phyloP scores from a whole-genome alignment of 495 filamentous ascomycete genomes.

The Penicillium bialowiezense region DNA sequence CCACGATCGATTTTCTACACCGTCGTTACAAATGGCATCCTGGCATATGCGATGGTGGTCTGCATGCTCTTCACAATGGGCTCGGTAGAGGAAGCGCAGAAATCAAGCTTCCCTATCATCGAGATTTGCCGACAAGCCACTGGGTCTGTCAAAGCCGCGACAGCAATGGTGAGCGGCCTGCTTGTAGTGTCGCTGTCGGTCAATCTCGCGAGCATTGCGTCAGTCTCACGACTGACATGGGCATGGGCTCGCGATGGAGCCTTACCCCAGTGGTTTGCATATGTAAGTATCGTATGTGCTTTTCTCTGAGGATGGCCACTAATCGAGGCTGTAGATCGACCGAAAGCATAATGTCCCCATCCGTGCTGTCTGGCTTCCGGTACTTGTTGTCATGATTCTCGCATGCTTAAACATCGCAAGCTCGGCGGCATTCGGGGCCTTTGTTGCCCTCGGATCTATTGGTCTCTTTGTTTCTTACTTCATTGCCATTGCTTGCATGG shows the following conservation, averaged over 20 bases:
- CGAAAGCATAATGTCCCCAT: slow-evolving; percentile 40
- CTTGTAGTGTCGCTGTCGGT: slow-evolving; percentile 40
- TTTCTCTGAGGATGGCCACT: not conserved
- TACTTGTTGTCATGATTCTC: slow-evolving; percentile 43
- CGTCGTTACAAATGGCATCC: slow-evolving; percentile 26
- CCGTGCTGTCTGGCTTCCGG: slow-evolving; percentile 42
- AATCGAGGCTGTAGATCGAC: slow-evolving; percentile 10
- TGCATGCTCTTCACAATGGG: slow-evolving; percentile 39
- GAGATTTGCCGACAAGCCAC: slow-evolving; percentile 43
- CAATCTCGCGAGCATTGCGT: slow-evolving; percentile 27
- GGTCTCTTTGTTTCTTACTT: slow-evolving; percentile 40
- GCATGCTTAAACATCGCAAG: slow-evolving; percentile 57
- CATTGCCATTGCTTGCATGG: slow-evolving; percentile 38
- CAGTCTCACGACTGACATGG: slow-evolving; percentile 34
- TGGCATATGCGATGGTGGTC: slow-evolving; percentile 37
- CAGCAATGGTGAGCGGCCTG: slow-evolving; percentile 42
- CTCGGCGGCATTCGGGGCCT: slow-evolving; percentile 50
- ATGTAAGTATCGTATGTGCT: slow-evolving; percentile 20
- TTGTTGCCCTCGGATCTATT: slow-evolving; percentile 43
- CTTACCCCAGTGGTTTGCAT: slow-evolving; percentile 35
- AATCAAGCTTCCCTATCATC: slow-evolving; percentile 40
- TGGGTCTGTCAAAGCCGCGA: slow-evolving; percentile 36
- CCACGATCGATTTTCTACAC: slow-evolving; percentile 38
- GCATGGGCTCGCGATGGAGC: slow-evolving; percentile 43
- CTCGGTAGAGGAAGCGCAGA: slow-evolving; percentile 26